A percentile compares a stretch with the other conserved stretches of the same genome.
Evolutionary conservation across 768 basidiomycete species (phyloP).

Genomic region (Cyclocybe aegerita): DNA sequence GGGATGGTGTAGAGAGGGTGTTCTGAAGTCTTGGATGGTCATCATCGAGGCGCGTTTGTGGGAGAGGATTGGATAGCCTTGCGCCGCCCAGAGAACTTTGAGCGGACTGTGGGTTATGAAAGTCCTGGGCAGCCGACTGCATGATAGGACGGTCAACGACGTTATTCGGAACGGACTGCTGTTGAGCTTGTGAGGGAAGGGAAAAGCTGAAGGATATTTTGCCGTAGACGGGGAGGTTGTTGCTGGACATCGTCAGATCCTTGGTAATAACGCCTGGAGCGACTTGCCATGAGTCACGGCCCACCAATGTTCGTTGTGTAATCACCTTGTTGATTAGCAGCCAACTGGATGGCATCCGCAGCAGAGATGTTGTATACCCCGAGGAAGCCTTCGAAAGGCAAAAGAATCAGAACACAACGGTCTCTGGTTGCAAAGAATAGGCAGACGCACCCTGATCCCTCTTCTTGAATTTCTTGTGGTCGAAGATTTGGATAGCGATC

Average conservation of each 20-base stretch:
- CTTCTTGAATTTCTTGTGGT: constrained; percentile 85
- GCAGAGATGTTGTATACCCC: constrained; percentile 58
- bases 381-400: constrained; percentile 45
- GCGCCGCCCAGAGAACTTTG: constrained; percentile 15
- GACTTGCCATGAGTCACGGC: constrained; percentile 17
- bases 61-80: constrained; percentile 18
- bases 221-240: constrained; percentile 79
- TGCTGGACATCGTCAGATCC: constrained; percentile 73
- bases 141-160: constrained; percentile 10
- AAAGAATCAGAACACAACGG: neutral
- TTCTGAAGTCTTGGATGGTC: constrained; percentile 16
- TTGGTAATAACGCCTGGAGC: constrained; percentile 61
- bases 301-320: constrained; percentile 15
- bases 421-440: constrained; percentile 22
- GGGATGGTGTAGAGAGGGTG: constrained; percentile 13
- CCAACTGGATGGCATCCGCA: constrained; percentile 50
- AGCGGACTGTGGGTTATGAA: constrained; percentile 13
- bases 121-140: constrained; percentile 16
- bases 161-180: constrained; percentile 8
- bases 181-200: constrained; percentile 32
- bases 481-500: constrained; percentile 85
- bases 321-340: constrained; percentile 46
- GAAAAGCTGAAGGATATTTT: constrained; percentile 72
- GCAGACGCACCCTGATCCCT: constrained; percentile 68
- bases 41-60: constrained; percentile 15